A percentile compares a stretch with the other conserved stretches of the same genome.
Evolutionary conservation across 2,329 filamentous ascomycete genomes (phyloP).

Genomic region (Hypomyces rosellus): DNA sequence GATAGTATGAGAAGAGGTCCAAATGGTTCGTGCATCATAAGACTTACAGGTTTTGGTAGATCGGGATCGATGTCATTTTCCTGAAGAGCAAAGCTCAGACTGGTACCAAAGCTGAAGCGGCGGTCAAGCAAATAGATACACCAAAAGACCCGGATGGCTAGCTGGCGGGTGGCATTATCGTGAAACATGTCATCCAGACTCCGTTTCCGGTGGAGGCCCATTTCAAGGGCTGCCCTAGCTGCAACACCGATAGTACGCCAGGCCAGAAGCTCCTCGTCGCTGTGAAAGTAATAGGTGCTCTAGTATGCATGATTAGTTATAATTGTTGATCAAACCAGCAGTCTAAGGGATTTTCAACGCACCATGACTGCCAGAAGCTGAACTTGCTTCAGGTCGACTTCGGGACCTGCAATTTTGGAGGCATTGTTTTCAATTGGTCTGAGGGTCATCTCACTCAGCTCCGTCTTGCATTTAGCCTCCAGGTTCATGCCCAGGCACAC

Average conservation of each 20-base stretch:
- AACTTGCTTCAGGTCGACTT: conserved; percentile 29
- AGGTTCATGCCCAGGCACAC: conserved; percentile 27
- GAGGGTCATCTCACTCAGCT: conserved; percentile 22
- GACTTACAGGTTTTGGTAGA: conserved; percentile 35
- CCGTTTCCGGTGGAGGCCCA: conserved; percentile 41
- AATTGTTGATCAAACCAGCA: conserved; percentile 37
- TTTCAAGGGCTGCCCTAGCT: conserved; percentile 39
- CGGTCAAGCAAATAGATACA: conserved; percentile 46
- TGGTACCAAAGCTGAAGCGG: conserved; percentile 46
- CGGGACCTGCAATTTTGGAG: conserved; percentile 21
- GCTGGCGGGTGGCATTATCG: conserved; percentile 22
- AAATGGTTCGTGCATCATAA: no score
- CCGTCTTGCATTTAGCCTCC: conserved; percentile 25
- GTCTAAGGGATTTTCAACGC: not conserved
- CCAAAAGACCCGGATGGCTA: conserved; percentile 40
- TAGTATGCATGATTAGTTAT: conserved; percentile 42
- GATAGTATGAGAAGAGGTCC: no score
- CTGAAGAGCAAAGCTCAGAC: conserved; percentile 36
- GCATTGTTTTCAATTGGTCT: conserved; percentile 24
- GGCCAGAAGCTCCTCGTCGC: conserved; percentile 43
- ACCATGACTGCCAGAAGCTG: conserved; percentile 28
- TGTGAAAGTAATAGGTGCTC: conserved; percentile 38
- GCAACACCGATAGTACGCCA: conserved; percentile 44
- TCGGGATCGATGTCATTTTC: conserved; percentile 45
- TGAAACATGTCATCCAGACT: conserved; percentile 35